Evolutionary conservation across 768 basidiomycete genomes (phyloP), one percentile per base, ranked within the genome.

Genomic region (Coprinellus aureogranulatus): DNA sequence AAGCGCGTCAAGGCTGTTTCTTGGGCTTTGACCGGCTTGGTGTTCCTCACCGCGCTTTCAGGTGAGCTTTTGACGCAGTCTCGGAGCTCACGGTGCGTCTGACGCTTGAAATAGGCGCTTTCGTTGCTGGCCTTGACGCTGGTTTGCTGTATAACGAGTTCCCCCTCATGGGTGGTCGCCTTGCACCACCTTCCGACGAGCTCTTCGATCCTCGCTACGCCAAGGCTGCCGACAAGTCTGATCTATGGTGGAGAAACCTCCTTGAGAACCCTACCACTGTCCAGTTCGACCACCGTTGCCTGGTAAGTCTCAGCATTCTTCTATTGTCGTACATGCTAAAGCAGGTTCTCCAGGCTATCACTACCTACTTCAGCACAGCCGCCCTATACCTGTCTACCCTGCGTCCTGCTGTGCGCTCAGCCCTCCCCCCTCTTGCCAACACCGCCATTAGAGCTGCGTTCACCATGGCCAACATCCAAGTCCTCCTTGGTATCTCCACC

Each of bases 111-210:
- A 28, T 67, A 96, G 96, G 97, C 52, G 97, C 97, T 4, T 98
- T 99, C 65, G 97, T 99, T 27, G 97, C 97, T 37, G 97, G 97
- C 14, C 79, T 99, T 42, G 97, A 99, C 69, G 97, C 97, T 1
- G 97, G 97, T 14, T 73, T 99, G 54, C 70, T 94, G n/a, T 98
- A 98, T 75, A 99, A 99, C 68, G 96, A 98, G 67, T 99, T 97
- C 75, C 97, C 97, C 0, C 73, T 89, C 4, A 99, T 99, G 96
- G 96, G 93, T 37, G 94, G 90, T 6, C 81, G 86, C 16, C 70
- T 98, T 16, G 81, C 84, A 3, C 97, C 97, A 2, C 94, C 94
- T 0, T 59, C 76, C 6, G 82, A 87, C 37, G 97, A 98, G 70
- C 81, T 99, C 25, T 84, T 95, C 68, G 86, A 90, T 26, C 67